A percentile compares a stretch with the other conserved stretches of the same genome.
These are phyloP conservation scores for Phlebopus sp. DNA, from an alignment of 1,284 basidiomycete species.

Conservation along the genomic window DNA sequence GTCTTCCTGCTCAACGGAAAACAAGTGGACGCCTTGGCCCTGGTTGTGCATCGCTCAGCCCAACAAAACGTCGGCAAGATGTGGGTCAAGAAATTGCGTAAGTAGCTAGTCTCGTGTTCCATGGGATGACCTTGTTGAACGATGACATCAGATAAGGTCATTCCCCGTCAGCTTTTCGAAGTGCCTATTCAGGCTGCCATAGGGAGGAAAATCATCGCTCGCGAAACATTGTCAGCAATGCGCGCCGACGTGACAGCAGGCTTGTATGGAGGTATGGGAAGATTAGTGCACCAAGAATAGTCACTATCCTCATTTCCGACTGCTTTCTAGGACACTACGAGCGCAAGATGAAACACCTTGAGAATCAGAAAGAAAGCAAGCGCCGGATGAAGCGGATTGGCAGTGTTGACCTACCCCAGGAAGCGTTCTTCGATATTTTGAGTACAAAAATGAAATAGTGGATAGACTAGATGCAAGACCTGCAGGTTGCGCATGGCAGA, in stretches of 20 bases:
- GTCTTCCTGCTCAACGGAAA: conserved; percentile 84
- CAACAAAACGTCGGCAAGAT: conserved; percentile 70
- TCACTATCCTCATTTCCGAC: conserved; percentile 2
- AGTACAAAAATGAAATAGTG: conserved; percentile 44
- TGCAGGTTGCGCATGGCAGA: not conserved
- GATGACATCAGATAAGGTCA: conserved; percentile 67
- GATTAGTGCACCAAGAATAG: not conserved
- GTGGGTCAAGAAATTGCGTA: conserved; percentile 91
- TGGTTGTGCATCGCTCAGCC: conserved; percentile 79
- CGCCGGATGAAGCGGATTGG: conserved; percentile 82
- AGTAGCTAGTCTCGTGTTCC: conserved; percentile 26
- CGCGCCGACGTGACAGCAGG: conserved; percentile 96
- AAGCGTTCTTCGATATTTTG: conserved; percentile 87
- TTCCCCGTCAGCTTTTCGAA: conserved; percentile 92
- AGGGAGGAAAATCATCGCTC: conserved; percentile 84
- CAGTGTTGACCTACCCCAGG: conserved; percentile 85
- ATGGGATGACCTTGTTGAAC: not conserved
- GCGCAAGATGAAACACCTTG: conserved; percentile 88
- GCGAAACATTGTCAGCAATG: conserved; percentile 85
- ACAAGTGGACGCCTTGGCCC: conserved; percentile 88
- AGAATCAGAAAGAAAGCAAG: conserved; percentile 93
- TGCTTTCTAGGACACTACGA: conserved; percentile 70
- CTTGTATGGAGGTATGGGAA: conserved; percentile 75
- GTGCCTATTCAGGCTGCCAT: conserved; percentile 88
- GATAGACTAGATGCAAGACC: conserved; percentile 3